Conservation (phyloP, 176 grass and related monocot species). For the Phyllostachys edulis region DNA sequence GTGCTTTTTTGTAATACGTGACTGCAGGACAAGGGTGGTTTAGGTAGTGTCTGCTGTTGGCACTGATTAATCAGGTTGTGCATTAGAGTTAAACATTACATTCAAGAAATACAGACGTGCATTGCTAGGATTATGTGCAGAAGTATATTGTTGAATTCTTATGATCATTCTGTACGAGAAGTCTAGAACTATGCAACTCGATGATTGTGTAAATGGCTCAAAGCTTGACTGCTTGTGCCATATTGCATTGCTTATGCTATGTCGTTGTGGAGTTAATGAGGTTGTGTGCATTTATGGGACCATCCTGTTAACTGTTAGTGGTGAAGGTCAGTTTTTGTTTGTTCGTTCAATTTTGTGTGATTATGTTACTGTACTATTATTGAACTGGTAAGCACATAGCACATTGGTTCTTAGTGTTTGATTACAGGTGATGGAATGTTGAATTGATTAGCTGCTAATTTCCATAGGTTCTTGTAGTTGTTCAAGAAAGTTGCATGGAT, state of each 20-base stretch:
- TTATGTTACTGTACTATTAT: neutral
- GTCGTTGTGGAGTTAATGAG: neutral
- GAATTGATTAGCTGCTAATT: constrained; percentile 63
- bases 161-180: too few species aligned
- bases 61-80: too few species aligned
- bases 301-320: neutral
- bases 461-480: constrained; percentile 91
- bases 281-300: neutral
- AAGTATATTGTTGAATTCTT: too few species aligned
- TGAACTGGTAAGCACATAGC: neutral
- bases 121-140: too few species aligned
- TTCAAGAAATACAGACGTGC: too few species aligned
- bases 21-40: neutral
- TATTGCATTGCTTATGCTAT: neutral
- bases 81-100: too few species aligned
- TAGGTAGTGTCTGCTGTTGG: too few species aligned
- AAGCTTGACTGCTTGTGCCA: neutral
- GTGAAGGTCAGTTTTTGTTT: neutral
- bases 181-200: too few species aligned
- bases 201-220: too few species aligned
- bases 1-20: neutral
- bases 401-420: constrained; percentile 9
- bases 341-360: neutral
- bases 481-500: constrained; percentile 93
- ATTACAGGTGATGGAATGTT: constrained; percentile 30